Evolutionary conservation across 805 yeast species (phyloP).

Genomic region (Saturnispora mendoncae): DNA sequence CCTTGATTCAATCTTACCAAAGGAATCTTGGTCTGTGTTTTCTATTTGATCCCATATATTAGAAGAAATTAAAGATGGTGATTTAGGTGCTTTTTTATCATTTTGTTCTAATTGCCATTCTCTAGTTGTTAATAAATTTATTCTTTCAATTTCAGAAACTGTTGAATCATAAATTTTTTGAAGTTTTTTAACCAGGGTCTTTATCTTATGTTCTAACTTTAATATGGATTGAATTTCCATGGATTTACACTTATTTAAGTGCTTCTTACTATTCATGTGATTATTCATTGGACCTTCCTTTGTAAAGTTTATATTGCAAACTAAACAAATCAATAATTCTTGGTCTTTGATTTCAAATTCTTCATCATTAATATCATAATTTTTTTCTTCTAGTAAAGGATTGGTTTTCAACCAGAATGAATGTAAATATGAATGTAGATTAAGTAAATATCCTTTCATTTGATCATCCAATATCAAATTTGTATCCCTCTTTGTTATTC

Average conservation of each 20-base stretch:
- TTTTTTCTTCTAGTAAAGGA: slow-evolving; percentile 35
- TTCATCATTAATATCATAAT: background rate
- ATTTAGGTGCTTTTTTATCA: slow-evolving; percentile 23
- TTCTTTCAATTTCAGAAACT: slow-evolving; percentile 53
- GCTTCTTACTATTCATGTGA: slow-evolving; percentile 5
- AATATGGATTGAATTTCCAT: background rate
- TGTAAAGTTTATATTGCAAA: slow-evolving; percentile 4
- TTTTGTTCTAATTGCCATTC: slow-evolving; percentile 52
- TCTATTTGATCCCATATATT: slow-evolving; percentile 4
- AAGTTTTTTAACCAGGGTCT: slow-evolving; percentile 20
- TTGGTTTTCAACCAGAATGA: slow-evolving; percentile 38
- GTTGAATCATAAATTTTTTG: slow-evolving; percentile 40
- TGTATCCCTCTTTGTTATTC: background rate
- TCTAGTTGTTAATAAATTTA: slow-evolving; percentile 56
- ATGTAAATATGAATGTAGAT: slow-evolving; percentile 42
- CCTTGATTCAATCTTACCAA: slow-evolving; percentile 15
- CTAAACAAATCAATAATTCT: background rate
- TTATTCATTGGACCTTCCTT: slow-evolving; percentile 6
- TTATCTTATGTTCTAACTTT: background rate
- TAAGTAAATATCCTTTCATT: slow-evolving; percentile 33
- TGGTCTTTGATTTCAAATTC: background rate
- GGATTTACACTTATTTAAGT: slow-evolving; percentile 3
- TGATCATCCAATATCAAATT: slow-evolving; percentile 20
- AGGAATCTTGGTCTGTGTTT: slow-evolving; percentile 17
- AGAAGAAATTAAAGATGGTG: slow-evolving; percentile 4